These are phyloP conservation scores for Neonectria punicea DNA, from an alignment of 2,329 filamentous ascomycete species.

Conservation along the genomic window DNA sequence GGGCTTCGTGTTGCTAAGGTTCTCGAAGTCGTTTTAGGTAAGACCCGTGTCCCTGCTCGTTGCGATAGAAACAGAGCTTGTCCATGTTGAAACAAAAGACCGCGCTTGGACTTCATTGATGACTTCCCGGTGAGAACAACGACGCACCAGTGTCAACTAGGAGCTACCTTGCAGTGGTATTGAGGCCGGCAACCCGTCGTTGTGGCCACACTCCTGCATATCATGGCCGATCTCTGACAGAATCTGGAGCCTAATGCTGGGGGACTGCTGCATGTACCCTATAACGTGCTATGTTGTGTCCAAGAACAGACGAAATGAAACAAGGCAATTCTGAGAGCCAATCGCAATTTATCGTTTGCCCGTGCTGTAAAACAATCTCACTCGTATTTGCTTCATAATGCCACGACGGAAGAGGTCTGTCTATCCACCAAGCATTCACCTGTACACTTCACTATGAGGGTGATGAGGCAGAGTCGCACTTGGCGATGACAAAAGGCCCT, in stretches of 20 bases:
- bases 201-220: not conserved
- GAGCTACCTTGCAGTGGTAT: not conserved
- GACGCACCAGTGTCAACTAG: not conserved
- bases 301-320: not conserved
- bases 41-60: not conserved
- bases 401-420: not conserved
- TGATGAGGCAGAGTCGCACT: not conserved
- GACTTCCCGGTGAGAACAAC: not conserved
- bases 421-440: not conserved
- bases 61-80: not conserved
- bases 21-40: not conserved
- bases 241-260: not conserved
- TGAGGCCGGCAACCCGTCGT: not conserved
- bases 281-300: not conserved
- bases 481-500: not conserved
- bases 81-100: not conserved
- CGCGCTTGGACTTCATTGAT: not conserved
- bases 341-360: not conserved
- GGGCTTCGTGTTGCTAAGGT: not conserved
- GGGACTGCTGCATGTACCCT: not conserved
- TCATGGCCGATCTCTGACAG: not conserved
- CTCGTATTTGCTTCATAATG: not conserved
- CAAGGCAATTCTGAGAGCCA: not conserved
- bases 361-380: not conserved
- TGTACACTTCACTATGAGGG: not conserved